Evolutionary conservation across 371 early-diverging fungal genomes (phyloP), one percentile per base, ranked within the genome.

Genomic region (Cokeromyces recurvatus): DNA sequence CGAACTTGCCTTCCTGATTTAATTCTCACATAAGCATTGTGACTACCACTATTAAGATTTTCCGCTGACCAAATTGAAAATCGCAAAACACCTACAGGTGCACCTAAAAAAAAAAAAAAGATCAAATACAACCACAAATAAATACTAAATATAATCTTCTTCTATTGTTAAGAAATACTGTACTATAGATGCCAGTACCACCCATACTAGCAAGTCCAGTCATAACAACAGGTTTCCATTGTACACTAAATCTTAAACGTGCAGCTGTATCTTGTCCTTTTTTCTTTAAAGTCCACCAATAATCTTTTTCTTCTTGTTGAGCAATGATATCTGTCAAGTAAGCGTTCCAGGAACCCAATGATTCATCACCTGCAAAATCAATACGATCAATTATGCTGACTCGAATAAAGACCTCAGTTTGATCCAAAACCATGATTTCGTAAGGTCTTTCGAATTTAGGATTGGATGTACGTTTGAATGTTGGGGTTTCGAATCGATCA

Each of bases 21-120:
- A 19, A 89, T 77, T 15, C 74, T 66, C 17, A 89, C 79, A 58
- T 89, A 94, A 7, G 94, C 92, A 52, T 95, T 92, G 6, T 87
- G 84, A 43, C 88, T 83, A 12, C 67, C 70, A 7, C 63, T 53
- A 0, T 71, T 66, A 0, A 52, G 60, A 44, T 75, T 89, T 14
- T 78, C 77, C 4, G 86, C 96, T 55, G 84, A 85, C 57, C 80
- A 73, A 45, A 92, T 55, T 16, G 81, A 78, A 17, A 94, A 58
- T 31, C 86, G 80, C 19, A 95, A 64, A 1, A 95, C 78, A 32
- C 96, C 96, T 15, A 91, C 80, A 4, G 92, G 79, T 15, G 79
- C 71, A 12, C 64, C 73, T 74, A 48, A 1, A 12, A 47, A 5
- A 38, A 34, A 27, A 12, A n/a, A 20, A 10, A 38, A 27, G 24